Base-by-base conservation (phyloP, 768 basidiomycete species). In the Pulveroboletus sp. region DNA sequence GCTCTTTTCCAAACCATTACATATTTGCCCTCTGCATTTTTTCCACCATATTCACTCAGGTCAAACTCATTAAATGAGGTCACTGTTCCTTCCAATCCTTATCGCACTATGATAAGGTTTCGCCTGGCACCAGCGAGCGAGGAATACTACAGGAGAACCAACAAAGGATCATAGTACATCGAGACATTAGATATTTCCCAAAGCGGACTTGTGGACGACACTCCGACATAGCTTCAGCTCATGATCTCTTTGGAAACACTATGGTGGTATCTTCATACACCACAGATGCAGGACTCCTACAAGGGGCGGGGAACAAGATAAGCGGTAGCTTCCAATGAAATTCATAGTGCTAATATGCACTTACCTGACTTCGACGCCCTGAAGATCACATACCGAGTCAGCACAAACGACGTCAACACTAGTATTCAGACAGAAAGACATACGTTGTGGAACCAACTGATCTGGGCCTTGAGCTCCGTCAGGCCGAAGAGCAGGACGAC, bases 391-490 rank as follows among this genome's bases (percentile, higher is more conserved):
- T 27, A 36, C 2, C 4, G 8, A 20, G 22, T 57, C 2, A 59
- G 43, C 8, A 14, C 23, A 12, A 26, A n/a, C 20, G 16, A 6
- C 4, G 19, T 11, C 10, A 4, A 13, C 10, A 24, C 12, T n/a
- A n/a, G n/a, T n/a, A 12, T 30, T 4, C 23, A 12, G 2, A 9
- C n/a, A 40, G 27, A 29, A n/a, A 30, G 50, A 72, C 71, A 14
- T 62, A 77, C 76, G 26, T 70, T 16, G 20, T 55, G 47, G 6
- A 61, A 60, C 76, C 78, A 81, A 9, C 68, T 65, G n/a, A 80
- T 70, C 43, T 77, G 74, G 0, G 78, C 78, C 59, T 73, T 73
- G 45, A 80, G 54, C 45, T 81, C 80, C 11, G 77, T 80, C 27
- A 76, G 56, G 1, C 78, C 80, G 49, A 81, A 78, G 1, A 74